Conservation (phyloP, 1,284 basidiomycete species). For the Moniliella sp. region DNA sequence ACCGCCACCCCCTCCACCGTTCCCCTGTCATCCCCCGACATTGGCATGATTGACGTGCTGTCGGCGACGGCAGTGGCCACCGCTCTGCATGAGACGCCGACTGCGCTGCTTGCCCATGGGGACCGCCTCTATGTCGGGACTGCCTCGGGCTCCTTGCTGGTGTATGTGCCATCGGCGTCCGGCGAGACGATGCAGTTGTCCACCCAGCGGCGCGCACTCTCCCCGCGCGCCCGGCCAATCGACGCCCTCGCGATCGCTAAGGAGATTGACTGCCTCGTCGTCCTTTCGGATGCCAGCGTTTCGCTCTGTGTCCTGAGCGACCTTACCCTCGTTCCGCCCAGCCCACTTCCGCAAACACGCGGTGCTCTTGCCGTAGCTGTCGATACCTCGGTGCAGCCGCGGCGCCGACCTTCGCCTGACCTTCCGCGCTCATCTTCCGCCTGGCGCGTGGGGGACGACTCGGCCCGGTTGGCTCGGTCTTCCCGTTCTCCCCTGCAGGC, state of each 20-base stretch:
- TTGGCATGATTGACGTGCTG: no score
- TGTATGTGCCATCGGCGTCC: conserved; percentile 7
- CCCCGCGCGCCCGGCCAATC: conserved; percentile 47
- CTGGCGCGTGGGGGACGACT: background rate
- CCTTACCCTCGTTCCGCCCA: background rate
- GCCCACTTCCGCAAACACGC: conserved; percentile 49
- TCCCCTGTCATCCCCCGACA: no score
- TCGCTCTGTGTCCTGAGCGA: background rate
- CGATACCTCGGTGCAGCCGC: conserved; percentile 42
- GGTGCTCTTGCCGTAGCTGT: conserved; percentile 59
- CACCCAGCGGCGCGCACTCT: background rate
- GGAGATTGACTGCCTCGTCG: conserved; percentile 56
- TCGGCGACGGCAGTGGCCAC: no score
- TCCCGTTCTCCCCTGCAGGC: conserved; percentile 2
- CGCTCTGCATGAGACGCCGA: no score
- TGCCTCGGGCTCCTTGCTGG: conserved; percentile 7
- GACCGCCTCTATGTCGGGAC: conserved; percentile 19
- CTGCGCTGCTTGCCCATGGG: no score
- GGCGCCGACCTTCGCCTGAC: background rate
- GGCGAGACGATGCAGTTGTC: background rate
- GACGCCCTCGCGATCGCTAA: conserved; percentile 67
- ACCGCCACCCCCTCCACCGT: no score
- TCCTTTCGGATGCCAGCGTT: conserved; percentile 7
- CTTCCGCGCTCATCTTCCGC: background rate
- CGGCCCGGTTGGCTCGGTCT: conserved; percentile 10